Base-by-base conservation (phyloP, 148 eudicot species). In the Agrostemma githago region DNA sequence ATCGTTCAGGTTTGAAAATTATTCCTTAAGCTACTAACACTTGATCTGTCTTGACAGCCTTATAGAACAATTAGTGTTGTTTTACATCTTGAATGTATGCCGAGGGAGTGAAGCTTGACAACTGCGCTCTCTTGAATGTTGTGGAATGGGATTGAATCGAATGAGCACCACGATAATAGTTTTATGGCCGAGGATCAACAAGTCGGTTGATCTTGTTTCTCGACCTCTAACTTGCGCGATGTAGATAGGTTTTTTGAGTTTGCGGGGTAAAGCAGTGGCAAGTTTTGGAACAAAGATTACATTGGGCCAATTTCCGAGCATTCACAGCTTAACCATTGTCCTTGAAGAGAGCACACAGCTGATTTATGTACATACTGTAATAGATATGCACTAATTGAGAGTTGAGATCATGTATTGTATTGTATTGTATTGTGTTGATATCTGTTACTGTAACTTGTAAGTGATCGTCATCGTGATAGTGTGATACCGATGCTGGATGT, bases 111-210 rank as follows among this genome's bases (percentile, higher is more conserved):
- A 68, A 75, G 71, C 82, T 79, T 44, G 77, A 66, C 78, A 79
- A 54, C 74, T 60, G 88, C 60, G 88, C 86, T 83, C 82, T 85
- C 82, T 80, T 67, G 81, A 61, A 72, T 68, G 42, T 40, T 56
- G 74, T 59, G 57, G n/a, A 60, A 53, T 65, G 48, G 38, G 53
- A 37, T 8, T 21, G 38, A 42, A 19, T 64, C 20, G 26, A 7
- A 8, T 21, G 72, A 75, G 72, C 12, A 11, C 71, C 43, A 40
- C 4, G 48, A 51, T 64, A 6, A 39, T 38, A 48, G 10, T 0
- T 16, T 44, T 16, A 11, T 11, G 56, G 4, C 56, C 46, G 39
- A 68, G 57, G 46, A 39, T 14, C 46, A 15, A 15, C 4, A 65
- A 65, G 46, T 65, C 46, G 17, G 11, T 62, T 62, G 48, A 5